Base-by-base conservation (phyloP, 148 eudicot species). In the Fagopyrum esculentum region DNA sequence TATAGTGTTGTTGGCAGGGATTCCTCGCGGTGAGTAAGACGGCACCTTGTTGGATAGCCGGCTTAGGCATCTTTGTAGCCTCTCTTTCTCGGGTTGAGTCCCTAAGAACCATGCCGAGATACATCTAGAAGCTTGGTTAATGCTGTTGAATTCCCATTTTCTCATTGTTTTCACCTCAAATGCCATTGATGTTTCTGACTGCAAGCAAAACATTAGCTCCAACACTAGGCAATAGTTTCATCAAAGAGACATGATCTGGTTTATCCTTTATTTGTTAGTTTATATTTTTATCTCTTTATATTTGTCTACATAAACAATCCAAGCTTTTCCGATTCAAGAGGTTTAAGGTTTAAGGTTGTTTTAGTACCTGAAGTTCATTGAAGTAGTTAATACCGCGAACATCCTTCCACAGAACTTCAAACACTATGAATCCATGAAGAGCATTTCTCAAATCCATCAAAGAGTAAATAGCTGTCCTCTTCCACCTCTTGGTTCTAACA, bases 91-190 rank as follows among this genome's bases (percentile, higher is more conserved):
- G 15, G 78, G 50, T 59, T 11, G 56, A 43, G 89, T 89, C 74
- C 97, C 98, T 26, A 88, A 82, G 79, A 92, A 96, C 99, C 99
- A 96, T 56, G 91, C 83, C 45, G 84, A 79, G 40, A 89, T 86
- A 77, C 74, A 80, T 30, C 79, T 77, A 17, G 81, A 80, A 72
- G 99, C 99, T 83, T 96, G 98, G 49, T 79, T 82, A 60, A 96
- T 81, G 79, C 95, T 89, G 84, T 90, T 89, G 78, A 96, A 96
- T 85, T 96, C 99, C 99, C 96, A 96, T 83, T 88, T 87, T 79
- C 79, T 88, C 97, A 96, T 92, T 45, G 81, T 74, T 82, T 83
- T 96, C 54, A 92, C 82, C 83, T 96, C 99, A 55, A 90, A 81
- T 44, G 97, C 99, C 78, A 96, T 83, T 69, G 97, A 84, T 73